Percentiles rank a stretch among this genome's conserved stretches.
Evolutionary conservation across 1,139 yeast species (phyloP).

Genomic region (Pichia sp.): DNA sequence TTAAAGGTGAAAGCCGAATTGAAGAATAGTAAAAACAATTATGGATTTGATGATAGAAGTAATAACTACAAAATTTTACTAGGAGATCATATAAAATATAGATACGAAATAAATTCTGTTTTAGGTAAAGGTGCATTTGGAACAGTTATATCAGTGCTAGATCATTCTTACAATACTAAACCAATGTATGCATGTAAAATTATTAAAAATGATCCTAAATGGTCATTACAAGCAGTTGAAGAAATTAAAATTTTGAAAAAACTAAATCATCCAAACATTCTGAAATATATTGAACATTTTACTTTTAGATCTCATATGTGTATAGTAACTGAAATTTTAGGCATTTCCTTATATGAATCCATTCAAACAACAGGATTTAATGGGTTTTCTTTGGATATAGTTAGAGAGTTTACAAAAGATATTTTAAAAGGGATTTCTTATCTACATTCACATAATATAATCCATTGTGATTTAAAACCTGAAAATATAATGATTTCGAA

Average conservation of each 20-base stretch:
- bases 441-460: slow-evolving; percentile 50
- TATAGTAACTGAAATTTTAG: slow-evolving; percentile 67
- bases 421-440: slow-evolving; percentile 54
- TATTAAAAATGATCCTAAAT: slow-evolving; percentile 64
- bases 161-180: slow-evolving; percentile 49
- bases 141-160: slow-evolving; percentile 63
- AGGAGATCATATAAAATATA: slow-evolving; percentile 71
- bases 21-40: slow-evolving; percentile 42
- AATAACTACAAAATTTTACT: slow-evolving; percentile 55
- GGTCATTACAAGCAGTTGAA: slow-evolving; percentile 77
- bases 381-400: slow-evolving; percentile 53
- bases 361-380: slow-evolving; percentile 54
- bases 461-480: slow-evolving; percentile 79
- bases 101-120: slow-evolving; percentile 55
- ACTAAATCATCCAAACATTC: slow-evolving; percentile 32
- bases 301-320: slow-evolving; percentile 75
- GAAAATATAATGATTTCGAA: slow-evolving; percentile 51
- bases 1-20: slow-evolving; percentile 36
- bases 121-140: slow-evolving; percentile 87
- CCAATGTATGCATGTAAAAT: slow-evolving; percentile 64
- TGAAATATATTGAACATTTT: slow-evolving; percentile 64
- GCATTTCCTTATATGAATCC: slow-evolving; percentile 62
- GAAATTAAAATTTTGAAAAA: slow-evolving; percentile 46
- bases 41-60: slow-evolving; percentile 67
- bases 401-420: slow-evolving; percentile 48